Conservation (phyloP, 2,329 filamentous ascomycete species). For the Byssoonygena ceratinophila region DNA sequence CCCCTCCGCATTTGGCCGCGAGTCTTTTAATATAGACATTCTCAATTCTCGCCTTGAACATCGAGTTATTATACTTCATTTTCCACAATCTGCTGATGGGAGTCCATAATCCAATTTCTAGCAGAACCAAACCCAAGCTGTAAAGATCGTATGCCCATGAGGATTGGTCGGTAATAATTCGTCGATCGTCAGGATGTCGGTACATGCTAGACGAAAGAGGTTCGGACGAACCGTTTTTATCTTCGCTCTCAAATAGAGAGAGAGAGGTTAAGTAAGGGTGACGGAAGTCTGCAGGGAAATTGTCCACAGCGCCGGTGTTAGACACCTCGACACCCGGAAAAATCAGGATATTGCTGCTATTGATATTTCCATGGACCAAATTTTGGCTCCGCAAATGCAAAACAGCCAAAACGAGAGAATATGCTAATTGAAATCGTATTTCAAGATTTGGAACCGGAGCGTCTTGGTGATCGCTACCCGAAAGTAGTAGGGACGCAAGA, state of each 20-base stretch:
- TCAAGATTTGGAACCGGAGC: slow-evolving; percentile 46
- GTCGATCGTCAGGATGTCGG: slow-evolving; percentile 45
- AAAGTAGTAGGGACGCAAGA: slow-evolving; percentile 35
- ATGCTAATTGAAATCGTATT: slow-evolving; percentile 51
- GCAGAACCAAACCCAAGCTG: slow-evolving; percentile 49
- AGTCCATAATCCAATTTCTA: slow-evolving; percentile 55
- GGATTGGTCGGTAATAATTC: slow-evolving; percentile 29
- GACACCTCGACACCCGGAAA: slow-evolving; percentile 36
- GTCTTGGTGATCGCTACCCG: slow-evolving; percentile 33
- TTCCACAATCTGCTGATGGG: slow-evolving; percentile 55
- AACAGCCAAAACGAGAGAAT: slow-evolving; percentile 48
- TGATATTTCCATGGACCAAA: slow-evolving; percentile 52
- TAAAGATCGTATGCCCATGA: slow-evolving; percentile 47
- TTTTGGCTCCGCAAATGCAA: slow-evolving; percentile 48
- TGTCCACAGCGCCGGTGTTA: slow-evolving; percentile 20
- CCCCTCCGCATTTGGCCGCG: slow-evolving; percentile 52
- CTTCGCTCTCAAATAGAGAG: slow-evolving; percentile 44
- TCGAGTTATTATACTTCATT: slow-evolving; percentile 50
- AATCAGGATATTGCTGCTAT: slow-evolving; percentile 54
- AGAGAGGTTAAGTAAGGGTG: slow-evolving; percentile 50
- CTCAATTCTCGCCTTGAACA: slow-evolving; percentile 55
- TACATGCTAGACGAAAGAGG: slow-evolving; percentile 48
- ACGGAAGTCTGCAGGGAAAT: slow-evolving; percentile 35
- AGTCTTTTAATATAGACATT: slow-evolving; percentile 53
- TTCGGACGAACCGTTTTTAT: slow-evolving; percentile 39